These are phyloP conservation scores for Marasmius tenuissimus DNA, from an alignment of 1,284 basidiomycete species.

Conservation along the genomic window DNA sequence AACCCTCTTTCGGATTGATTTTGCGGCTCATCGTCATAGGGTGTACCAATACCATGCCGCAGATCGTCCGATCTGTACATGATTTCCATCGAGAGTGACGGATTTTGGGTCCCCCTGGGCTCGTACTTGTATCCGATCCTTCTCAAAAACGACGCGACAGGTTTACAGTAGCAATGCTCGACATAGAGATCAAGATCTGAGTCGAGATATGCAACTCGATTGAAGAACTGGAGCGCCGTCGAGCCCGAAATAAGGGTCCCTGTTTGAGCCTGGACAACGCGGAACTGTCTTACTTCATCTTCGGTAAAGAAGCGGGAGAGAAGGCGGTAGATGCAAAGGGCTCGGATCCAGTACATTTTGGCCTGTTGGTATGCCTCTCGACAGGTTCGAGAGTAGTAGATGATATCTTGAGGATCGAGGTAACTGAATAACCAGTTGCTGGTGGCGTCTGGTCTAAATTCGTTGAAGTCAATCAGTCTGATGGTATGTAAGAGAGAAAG, in stretches of 20 bases:
- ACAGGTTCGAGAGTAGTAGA: not conserved
- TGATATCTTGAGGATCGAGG: slow-evolving; percentile 2
- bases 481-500: too few relatives aligned
- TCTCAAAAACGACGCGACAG: slow-evolving; percentile 16
- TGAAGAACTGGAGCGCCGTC: slow-evolving; percentile 37
- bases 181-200: slow-evolving; percentile 39
- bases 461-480: not conserved
- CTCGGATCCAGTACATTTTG: not conserved
- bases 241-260: slow-evolving; percentile 40
- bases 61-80: not conserved
- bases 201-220: slow-evolving; percentile 25
- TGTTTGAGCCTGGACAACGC: slow-evolving; percentile 28
- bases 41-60: not conserved
- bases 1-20: slow-evolving; percentile 2
- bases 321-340: slow-evolving; percentile 10
- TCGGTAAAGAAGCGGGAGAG: slow-evolving; percentile 27
- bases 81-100: not conserved
- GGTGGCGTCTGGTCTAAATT: not conserved
- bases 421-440: slow-evolving; percentile 2
- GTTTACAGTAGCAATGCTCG: slow-evolving; percentile 15
- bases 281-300: slow-evolving; percentile 23
- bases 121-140: slow-evolving; percentile 18
- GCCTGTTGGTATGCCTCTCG: not conserved
- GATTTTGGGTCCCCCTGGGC: not conserved
- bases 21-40: not conserved